Conservation (phyloP, 768 basidiomycete species). For the Tylopilus felleus region DNA sequence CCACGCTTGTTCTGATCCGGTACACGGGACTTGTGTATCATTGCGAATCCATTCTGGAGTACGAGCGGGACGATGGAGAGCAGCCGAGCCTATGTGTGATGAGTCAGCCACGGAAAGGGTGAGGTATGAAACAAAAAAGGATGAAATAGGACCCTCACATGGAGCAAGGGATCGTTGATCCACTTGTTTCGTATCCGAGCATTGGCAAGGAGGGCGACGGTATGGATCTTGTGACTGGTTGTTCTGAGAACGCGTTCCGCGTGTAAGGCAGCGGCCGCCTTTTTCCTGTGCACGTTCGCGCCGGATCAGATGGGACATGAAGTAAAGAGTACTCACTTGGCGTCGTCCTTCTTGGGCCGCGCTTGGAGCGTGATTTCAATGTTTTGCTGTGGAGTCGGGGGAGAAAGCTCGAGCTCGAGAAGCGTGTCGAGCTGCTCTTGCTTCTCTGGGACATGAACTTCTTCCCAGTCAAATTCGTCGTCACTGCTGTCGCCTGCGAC, state of each 20-base stretch:
- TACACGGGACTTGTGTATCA: slow-evolving; percentile 75
- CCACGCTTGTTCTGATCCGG: slow-evolving; percentile 82
- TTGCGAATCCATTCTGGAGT: slow-evolving; percentile 75
- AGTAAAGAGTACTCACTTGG: slow-evolving; percentile 44
- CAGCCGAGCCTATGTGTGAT: slow-evolving; percentile 68
- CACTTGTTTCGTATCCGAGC: slow-evolving; percentile 75
- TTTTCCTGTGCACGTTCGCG: slow-evolving; percentile 43
- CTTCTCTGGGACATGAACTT: slow-evolving; percentile 55
- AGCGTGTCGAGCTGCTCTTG: slow-evolving; percentile 14
- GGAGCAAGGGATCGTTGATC: slow-evolving; percentile 78
- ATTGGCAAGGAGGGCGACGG: slow-evolving; percentile 73
- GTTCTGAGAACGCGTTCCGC: slow-evolving; percentile 74
- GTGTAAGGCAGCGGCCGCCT: slow-evolving; percentile 39
- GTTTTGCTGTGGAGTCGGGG: slow-evolving; percentile 39
- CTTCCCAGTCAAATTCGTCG: slow-evolving; percentile 80
- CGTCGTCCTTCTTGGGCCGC: slow-evolving; percentile 35
- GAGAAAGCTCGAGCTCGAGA: slow-evolving; percentile 24
- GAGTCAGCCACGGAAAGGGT: slow-evolving; percentile 3
- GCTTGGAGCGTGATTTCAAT: slow-evolving; percentile 73
- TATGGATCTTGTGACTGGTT: slow-evolving; percentile 87
- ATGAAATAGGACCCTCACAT: slow-evolving; percentile 47
- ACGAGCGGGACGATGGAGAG: slow-evolving; percentile 80
- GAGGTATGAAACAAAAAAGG: neutral
- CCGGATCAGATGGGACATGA: neutral
- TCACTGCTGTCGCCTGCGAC: slow-evolving; percentile 39